Base-by-base conservation (phyloP, 306 rosid genomes). In the Inga laurina region DNA sequence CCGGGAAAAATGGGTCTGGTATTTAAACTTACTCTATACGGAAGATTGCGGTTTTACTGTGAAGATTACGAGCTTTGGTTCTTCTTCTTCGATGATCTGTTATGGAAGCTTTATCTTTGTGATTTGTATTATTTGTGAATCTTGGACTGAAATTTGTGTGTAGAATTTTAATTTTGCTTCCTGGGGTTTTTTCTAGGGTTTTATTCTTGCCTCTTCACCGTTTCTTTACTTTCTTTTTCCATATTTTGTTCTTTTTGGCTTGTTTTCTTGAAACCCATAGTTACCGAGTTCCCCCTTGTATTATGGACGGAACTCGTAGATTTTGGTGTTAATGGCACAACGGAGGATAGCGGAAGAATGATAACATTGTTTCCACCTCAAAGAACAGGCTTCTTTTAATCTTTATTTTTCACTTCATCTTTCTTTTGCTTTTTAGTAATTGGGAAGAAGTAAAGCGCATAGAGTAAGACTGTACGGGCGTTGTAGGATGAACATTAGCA, bases 121-220 rank as follows among this genome's bases (percentile, higher is more conserved):
- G 18, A 10, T 10, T 61, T 18, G 19, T 43, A 4, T 71, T n/a
- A 65, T 65, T 71, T 71, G 34, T 10, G 22, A 43, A 13, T 8
- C 39, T 74, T 75, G 19, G 22, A 48, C 72, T 81, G 16, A 43
- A 27, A 16, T 32, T 49, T 83, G 56, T 65, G 52, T 43, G 74
- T 75, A 10, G 61, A 69, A 37, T 78, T 77, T 52, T 62, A 30
- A 35, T 44, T 74, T 81, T 81, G 79, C 79, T 77, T 83, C 27
- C 4, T 24, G 67, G 16, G n/a, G 19, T 18, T 68, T 84, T 35
- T 65, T 82, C 72, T 87, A 79, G 89, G 91, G 86, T 80, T 86
- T 87, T 49, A 24, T 62, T 10, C 57, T 77, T 84, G 74, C 45
- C 21, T 67, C 45, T 37, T 52, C 37, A 56, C 2, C 32, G 18